Conservation (phyloP, 768 basidiomycete species). For the Mycena sanguinolenta region DNA sequence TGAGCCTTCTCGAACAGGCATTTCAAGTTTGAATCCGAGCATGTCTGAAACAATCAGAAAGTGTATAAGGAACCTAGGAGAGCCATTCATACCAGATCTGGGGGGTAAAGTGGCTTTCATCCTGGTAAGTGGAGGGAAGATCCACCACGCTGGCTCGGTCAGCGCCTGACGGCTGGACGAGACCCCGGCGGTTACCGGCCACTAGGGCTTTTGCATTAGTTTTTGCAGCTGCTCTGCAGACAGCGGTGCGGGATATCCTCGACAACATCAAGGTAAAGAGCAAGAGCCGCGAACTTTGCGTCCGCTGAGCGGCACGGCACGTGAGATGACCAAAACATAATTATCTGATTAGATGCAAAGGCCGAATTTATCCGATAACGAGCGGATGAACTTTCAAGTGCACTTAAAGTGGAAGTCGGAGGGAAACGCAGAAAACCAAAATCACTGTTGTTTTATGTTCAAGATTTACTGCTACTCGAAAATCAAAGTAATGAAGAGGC, state of each 20-base stretch:
- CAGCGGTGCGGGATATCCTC: conserved; percentile 60
- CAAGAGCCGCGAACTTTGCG: conserved; percentile 22
- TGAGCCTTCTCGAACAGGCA: conserved; percentile 69
- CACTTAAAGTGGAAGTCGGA: too few species aligned
- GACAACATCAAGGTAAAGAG: conserved; percentile 64
- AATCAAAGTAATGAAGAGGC: too few species aligned
- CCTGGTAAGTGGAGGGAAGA: conserved; percentile 79
- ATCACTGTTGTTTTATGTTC: too few species aligned
- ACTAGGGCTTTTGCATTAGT: conserved; percentile 42
- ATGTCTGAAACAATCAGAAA: conserved; percentile 68
- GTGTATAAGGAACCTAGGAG: not conserved
- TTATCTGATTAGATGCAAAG: not conserved
- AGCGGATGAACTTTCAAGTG: too few species aligned
- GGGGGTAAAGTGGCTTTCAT: conserved; percentile 80
- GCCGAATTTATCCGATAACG: too few species aligned
- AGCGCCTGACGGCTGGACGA: conserved; percentile 86
- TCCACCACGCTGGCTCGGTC: conserved; percentile 89
- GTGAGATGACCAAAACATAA: not conserved
- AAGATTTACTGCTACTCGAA: too few species aligned
- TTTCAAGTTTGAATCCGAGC: conserved; percentile 88
- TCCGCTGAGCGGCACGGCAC: not conserved
- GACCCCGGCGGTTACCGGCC: conserved; percentile 60
- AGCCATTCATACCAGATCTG: conserved; percentile 66
- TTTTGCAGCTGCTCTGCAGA: conserved; percentile 51
- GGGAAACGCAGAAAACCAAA: too few species aligned